phyloP scores from a whole-genome alignment of 73 alveolate species.

The Diophrys sp. region DNA sequence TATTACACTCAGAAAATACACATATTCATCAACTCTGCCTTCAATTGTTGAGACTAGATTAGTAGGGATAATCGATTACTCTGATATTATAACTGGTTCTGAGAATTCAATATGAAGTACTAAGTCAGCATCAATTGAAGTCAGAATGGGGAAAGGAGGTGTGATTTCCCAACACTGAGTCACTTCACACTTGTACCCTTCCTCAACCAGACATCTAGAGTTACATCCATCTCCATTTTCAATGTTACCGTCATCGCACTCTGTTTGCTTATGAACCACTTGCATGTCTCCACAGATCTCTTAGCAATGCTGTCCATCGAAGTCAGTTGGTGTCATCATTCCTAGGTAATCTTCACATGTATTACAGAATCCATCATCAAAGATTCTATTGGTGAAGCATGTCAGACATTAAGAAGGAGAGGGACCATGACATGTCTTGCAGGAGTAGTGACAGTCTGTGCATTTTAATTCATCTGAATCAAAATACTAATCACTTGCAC shows the following conservation, averaged over 20 bases:
- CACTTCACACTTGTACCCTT: not conserved
- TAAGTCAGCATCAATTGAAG: not conserved
- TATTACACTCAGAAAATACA: not conserved
- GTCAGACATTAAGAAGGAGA: not conserved
- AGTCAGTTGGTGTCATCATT: not conserved
- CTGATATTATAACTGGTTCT: not conserved
- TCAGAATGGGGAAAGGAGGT: not conserved
- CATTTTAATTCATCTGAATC: not conserved
- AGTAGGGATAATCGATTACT: not conserved
- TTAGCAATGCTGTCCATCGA: not conserved
- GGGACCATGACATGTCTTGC: not conserved
- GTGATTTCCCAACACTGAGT: not conserved
- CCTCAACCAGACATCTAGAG: not conserved
- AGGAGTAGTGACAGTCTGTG: not conserved
- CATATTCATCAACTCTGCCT: not conserved
- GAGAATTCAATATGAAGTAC: not conserved
- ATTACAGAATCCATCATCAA: not conserved
- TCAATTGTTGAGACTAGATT: not conserved
- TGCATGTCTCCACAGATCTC: not conserved
- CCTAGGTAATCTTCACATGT: not conserved
- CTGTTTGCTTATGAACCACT: not conserved
- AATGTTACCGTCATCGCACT: conserved; percentile 8
- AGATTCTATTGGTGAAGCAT: not conserved
- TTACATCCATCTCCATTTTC: not conserved
- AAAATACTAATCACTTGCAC: not conserved